phyloP scores from a whole-genome alignment of 805 yeast species.

The Zygosaccharomyces lentus region DNA sequence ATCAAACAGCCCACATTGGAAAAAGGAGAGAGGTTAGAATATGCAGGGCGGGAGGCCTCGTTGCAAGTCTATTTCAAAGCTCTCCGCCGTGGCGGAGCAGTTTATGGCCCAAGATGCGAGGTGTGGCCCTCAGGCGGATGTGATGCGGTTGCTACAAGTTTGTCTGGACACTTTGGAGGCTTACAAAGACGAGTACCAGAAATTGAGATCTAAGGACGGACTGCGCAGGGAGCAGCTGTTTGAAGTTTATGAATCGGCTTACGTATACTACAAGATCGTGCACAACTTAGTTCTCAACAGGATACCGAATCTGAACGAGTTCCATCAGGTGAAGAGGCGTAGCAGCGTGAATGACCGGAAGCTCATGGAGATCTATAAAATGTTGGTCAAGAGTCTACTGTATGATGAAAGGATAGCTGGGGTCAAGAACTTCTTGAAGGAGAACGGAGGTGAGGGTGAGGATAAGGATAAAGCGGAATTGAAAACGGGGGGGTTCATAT shows the following conservation, averaged over 20 bases:
- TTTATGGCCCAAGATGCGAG: slow-evolving; percentile 21
- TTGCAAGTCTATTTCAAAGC: slow-evolving; percentile 20
- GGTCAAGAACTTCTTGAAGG: slow-evolving; percentile 26
- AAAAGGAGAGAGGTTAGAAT: background rate
- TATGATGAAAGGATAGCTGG: slow-evolving; percentile 29
- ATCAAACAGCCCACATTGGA: background rate
- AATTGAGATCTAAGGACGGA: slow-evolving; percentile 14
- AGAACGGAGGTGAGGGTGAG: slow-evolving; percentile 6
- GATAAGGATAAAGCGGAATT: background rate
- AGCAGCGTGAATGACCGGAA: slow-evolving; percentile 20
- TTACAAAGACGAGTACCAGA: slow-evolving; percentile 31
- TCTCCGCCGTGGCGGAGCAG: slow-evolving; percentile 21
- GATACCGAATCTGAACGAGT: slow-evolving; percentile 29
- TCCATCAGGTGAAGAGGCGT: slow-evolving; percentile 22
- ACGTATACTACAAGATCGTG: slow-evolving; percentile 35
- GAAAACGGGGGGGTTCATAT: slow-evolving; percentile 8
- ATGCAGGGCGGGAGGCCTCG: slow-evolving; percentile 2
- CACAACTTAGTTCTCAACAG: slow-evolving; percentile 26
- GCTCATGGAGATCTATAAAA: slow-evolving; percentile 32
- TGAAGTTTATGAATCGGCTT: slow-evolving; percentile 31
- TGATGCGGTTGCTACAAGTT: slow-evolving; percentile 26
- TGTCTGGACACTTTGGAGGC: slow-evolving; percentile 33
- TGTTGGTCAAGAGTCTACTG: slow-evolving; percentile 28
- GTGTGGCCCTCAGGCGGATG: slow-evolving; percentile 15
- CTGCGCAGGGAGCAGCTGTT: slow-evolving; percentile 10